Evolutionary conservation across 768 basidiomycete genomes (phyloP).

Genomic region (Macrolepiota albuminosa): DNA sequence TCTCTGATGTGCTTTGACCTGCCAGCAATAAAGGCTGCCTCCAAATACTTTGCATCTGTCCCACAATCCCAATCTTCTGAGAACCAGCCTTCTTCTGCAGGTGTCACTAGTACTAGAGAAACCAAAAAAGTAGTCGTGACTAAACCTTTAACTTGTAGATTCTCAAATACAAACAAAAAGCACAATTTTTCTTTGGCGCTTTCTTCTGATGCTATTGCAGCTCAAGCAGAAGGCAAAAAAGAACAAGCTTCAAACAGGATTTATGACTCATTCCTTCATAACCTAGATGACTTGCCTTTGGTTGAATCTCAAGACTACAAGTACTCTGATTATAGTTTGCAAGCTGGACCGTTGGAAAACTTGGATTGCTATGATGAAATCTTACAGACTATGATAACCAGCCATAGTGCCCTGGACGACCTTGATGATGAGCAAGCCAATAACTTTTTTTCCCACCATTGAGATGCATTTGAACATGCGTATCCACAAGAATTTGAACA

Average conservation of each 20-base stretch:
- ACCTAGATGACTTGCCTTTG: conserved; percentile 4
- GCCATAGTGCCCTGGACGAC: neutral
- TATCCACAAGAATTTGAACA: neutral
- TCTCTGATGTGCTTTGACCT: neutral
- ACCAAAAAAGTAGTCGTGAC: neutral
- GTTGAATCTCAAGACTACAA: conserved; percentile 11
- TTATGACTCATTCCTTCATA: neutral
- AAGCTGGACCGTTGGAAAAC: neutral
- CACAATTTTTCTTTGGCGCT: neutral
- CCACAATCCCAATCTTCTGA: neutral
- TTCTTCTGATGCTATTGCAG: neutral
- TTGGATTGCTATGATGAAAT: neutral
- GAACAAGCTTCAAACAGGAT: neutral
- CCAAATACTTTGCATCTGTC: conserved; percentile 8
- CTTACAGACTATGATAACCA: neutral
- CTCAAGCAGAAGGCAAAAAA: neutral
- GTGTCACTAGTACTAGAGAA: neutral
- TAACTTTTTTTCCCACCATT: neutral
- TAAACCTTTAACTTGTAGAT: neutral
- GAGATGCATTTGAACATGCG: conserved; percentile 2
- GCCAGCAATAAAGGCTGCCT: neutral
- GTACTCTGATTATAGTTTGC: conserved; percentile 7
- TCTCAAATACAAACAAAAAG: neutral
- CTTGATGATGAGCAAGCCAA: neutral
- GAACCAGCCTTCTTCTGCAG: neutral